A percentile compares a stretch with the other conserved stretches of the same genome.
These are phyloP conservation scores for Phytophthora megakarya DNA, from an alignment of 352 stramenopile species.

Conservation along the genomic window DNA sequence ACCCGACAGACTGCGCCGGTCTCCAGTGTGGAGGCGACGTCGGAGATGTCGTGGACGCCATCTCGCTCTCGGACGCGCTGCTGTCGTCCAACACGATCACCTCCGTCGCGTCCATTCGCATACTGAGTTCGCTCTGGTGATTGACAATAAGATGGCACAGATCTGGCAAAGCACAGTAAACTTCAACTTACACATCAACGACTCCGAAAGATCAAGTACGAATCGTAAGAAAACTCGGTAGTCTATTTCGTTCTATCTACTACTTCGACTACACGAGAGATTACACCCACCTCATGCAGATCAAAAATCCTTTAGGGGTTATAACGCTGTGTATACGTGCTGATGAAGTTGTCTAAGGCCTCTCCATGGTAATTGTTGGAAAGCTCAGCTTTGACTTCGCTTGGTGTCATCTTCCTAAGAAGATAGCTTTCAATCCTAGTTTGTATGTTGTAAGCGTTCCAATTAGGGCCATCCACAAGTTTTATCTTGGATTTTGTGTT, in stretches of 20 bases:
- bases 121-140: background rate
- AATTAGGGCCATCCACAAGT: background rate
- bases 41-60: constrained; percentile 7
- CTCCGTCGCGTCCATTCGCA: constrained; percentile 18
- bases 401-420: background rate
- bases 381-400: background rate
- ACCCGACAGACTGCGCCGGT: constrained; percentile 23
- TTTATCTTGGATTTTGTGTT: background rate
- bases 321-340: background rate
- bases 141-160: background rate
- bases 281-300: no score
- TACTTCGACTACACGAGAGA: background rate
- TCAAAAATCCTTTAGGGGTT: no score
- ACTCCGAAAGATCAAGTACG: no score
- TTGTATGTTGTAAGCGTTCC: background rate
- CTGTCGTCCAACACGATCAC: constrained; percentile 42
- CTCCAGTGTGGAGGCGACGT: constrained; percentile 1
- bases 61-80: constrained; percentile 30
- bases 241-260: no score
- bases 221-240: no score
- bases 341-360: background rate
- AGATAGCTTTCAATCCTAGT: background rate
- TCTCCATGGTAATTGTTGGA: background rate
- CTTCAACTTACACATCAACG: no score
- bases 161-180: constrained; percentile 1